Percentiles rank a stretch among this genome's conserved stretches.
These are phyloP conservation scores for Trypanosoma vivax DNA, from an alignment of 208 protist species.

Conservation along the genomic window DNA sequence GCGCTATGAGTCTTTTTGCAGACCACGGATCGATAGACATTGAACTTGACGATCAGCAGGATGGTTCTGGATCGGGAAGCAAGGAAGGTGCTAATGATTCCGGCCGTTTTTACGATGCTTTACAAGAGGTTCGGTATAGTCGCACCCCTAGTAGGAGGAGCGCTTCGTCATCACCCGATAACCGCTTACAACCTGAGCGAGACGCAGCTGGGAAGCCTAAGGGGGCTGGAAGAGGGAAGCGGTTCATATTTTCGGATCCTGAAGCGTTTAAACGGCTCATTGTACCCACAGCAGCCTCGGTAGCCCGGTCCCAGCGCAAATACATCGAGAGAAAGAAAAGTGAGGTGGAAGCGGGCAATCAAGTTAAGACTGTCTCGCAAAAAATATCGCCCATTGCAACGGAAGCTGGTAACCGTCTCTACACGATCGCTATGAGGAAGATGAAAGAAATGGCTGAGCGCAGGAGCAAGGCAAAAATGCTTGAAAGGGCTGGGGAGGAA, in stretches of 20 bases:
- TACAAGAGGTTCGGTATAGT: too few species aligned
- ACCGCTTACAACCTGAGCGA: too few species aligned
- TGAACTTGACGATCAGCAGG: neutral
- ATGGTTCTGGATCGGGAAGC: neutral
- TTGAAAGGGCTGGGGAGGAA: conserved; percentile 20
- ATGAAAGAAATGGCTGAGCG: conserved; percentile 6
- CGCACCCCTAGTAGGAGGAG: too few species aligned
- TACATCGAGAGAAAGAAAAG: conserved; percentile 40
- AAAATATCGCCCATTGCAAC: conserved; percentile 31
- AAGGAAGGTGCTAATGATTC: neutral
- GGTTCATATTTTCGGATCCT: conserved; percentile 21
- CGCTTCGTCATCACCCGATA: too few species aligned
- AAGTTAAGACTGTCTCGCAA: neutral
- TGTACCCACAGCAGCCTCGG: conserved; percentile 22
- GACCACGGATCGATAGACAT: neutral
- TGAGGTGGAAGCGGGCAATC: conserved; percentile 21
- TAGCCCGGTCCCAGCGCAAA: conserved; percentile 41
- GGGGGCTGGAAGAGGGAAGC: too few species aligned
- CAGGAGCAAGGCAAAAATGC: conserved; percentile 18
- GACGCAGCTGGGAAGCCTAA: too few species aligned
- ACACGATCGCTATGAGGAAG: conserved; percentile 24
- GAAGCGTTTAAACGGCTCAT: conserved; percentile 32
- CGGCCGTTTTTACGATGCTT: too few species aligned
- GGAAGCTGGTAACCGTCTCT: conserved; percentile 46
- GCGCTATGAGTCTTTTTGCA: neutral